Evolutionary conservation across 2,329 filamentous ascomycete species (phyloP).

Genomic region (Ascochyta rabiei): DNA sequence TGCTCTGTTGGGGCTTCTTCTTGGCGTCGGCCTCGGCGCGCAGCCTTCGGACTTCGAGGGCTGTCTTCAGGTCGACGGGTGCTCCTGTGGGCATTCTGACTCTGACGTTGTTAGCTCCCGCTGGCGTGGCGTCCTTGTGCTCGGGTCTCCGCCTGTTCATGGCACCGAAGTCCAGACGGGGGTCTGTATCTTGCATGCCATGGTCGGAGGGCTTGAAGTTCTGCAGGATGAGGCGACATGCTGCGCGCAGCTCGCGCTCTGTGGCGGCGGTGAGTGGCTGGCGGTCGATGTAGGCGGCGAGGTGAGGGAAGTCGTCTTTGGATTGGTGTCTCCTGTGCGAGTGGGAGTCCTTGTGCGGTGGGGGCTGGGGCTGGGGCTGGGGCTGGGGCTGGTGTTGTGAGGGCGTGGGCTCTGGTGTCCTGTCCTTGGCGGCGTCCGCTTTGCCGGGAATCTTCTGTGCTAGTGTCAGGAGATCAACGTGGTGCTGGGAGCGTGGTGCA

Average conservation of each 20-base stretch:
- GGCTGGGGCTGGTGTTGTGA: slow-evolving; percentile 14
- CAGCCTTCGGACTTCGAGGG: slow-evolving; percentile 31
- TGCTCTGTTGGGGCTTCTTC: slow-evolving; percentile 24
- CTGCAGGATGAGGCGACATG: slow-evolving; percentile 53
- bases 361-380: slow-evolving; percentile 2
- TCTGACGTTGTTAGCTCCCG: slow-evolving; percentile 25
- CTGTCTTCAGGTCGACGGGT: slow-evolving; percentile 35
- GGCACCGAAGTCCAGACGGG: slow-evolving; percentile 43
- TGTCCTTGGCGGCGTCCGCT: slow-evolving; percentile 39
- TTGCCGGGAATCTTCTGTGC: slow-evolving; percentile 43
- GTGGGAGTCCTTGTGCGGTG: slow-evolving; percentile 11
- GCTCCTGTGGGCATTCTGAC: slow-evolving; percentile 40
- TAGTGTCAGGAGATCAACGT: slow-evolving; percentile 2
- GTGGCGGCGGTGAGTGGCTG: slow-evolving; percentile 50
- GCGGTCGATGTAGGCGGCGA: slow-evolving; percentile 52
- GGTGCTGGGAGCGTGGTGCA: not conserved
- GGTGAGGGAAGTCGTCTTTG: slow-evolving; percentile 43
- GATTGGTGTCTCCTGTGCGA: slow-evolving; percentile 34
- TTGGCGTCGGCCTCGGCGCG: slow-evolving; percentile 30
- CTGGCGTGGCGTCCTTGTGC: slow-evolving; percentile 24
- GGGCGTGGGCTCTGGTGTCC: slow-evolving; percentile 33
- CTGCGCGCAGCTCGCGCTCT: slow-evolving; percentile 53
- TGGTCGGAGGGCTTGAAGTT: slow-evolving; percentile 50
- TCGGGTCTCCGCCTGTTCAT: slow-evolving; percentile 24
- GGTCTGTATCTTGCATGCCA: slow-evolving; percentile 45